A percentile compares a stretch with the other conserved stretches of the same genome.
Conservation (phyloP, 176 grass and related monocot genomes). For the Oryza brachyantha region DNA sequence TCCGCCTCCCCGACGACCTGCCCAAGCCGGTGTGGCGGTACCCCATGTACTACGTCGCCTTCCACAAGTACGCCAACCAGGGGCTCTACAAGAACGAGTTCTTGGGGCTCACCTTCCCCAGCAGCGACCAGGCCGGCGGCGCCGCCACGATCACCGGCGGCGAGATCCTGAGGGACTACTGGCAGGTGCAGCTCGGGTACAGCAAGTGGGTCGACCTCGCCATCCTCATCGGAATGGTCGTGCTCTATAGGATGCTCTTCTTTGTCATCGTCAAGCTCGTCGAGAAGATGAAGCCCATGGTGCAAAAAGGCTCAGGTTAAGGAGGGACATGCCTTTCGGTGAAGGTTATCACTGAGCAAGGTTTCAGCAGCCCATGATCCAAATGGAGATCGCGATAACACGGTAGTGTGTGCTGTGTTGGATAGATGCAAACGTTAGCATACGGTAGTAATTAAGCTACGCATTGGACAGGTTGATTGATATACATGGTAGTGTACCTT, state of each 20-base stretch:
- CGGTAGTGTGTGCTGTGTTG: too few relatives aligned
- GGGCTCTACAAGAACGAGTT: conserved; percentile 94
- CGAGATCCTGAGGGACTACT: conserved; percentile 55
- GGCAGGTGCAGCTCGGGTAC: conserved; percentile 74
- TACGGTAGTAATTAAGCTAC: too few relatives aligned
- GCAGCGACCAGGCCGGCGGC: conserved; percentile 20
- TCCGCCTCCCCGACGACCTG: conserved; percentile 65
- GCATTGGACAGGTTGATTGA: too few relatives aligned
- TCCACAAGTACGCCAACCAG: conserved; percentile 86
- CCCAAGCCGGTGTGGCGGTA: conserved; percentile 71
- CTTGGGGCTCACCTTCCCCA: conserved; percentile 70
- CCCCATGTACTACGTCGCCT: conserved; percentile 83
- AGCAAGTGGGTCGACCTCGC: conserved; percentile 82
- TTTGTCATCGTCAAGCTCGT: conserved; percentile 62
- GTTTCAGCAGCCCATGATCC: too few relatives aligned
- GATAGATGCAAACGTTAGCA: too few relatives aligned
- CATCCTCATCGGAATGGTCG: conserved; percentile 60
- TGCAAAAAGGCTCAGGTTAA: conserved; percentile 47
- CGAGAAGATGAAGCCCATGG: conserved; percentile 68
- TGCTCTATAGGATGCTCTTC: conserved; percentile 70
- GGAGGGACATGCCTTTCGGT: conserved; percentile 10
- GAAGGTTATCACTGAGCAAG: too few relatives aligned
- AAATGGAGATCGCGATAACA: too few relatives aligned
- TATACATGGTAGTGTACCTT: too few relatives aligned
- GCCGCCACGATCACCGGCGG: conserved; percentile 54